Evolutionary conservation across 2,329 filamentous ascomycete species (phyloP), one percentile per base, ranked within the genome.

Genomic region (Pyrenophora teres): DNA sequence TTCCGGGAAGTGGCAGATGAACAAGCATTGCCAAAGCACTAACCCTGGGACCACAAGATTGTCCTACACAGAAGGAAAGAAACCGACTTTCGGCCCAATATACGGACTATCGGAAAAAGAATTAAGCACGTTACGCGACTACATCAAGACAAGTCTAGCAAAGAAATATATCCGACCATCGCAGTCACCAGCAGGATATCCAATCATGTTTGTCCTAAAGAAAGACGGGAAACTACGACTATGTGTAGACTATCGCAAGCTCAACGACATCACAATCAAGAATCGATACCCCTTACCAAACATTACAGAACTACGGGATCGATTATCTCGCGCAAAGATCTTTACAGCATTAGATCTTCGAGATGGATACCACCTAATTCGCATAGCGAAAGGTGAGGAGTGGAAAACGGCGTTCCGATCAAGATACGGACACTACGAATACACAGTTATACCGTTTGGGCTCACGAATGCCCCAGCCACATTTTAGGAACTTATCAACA

Each of bases 361-460:
- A 46, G 47, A 33, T n/a, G 35, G 30, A 40, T 57, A 49, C 41
- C 9, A 36, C 50, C 25, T 52, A 25, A 4, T 16, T n/a, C 5
- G 33, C 10, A 23, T 56, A 15, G 41, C 37, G 7, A 19, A 51
- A 48, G 40, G 49, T 12, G 8, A 53, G 32, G 27, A 59, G 48
- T 53, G 39, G 43, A 59, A 53, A 21, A 59, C n/a, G 18, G 49
- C 27, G 10, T 53, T 59, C 25, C 15, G 30, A 25, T 57, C 21
- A 35, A 8, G 27, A 8, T 54, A 50, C 21, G 36, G 50, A 35
- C 6, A 46, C 6, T 60, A 36, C 21, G 15, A 62, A 23, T 57
- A 46, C 13, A 23, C 31, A 18, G n/a, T 54, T 12, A 61, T 47
- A 2, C 40, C 31, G 3, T 46, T 49, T 39, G 38, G 46, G 15